Evolutionary conservation across 2,329 filamentous ascomycete genomes (phyloP).

Genomic region (Penicillium sp.): DNA sequence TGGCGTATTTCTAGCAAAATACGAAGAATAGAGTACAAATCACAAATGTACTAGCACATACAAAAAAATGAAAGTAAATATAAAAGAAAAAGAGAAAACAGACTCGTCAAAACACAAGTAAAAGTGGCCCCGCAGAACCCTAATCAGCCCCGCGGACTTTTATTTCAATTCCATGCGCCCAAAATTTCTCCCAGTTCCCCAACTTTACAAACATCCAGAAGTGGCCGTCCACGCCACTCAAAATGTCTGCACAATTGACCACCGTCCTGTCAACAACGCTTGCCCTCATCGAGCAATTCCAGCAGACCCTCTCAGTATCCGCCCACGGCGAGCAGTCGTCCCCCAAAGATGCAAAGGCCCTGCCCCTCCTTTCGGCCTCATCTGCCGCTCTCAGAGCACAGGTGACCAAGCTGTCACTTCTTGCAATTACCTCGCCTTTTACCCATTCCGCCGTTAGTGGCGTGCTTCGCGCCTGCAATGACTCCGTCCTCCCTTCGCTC

Average conservation of each 20-base stretch:
- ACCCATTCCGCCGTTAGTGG: conserved; percentile 68
- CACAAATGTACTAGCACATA: not conserved
- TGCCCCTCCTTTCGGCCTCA: conserved; percentile 66
- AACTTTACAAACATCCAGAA: conserved; percentile 1
- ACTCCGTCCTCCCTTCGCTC: conserved; percentile 67
- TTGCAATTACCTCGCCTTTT: conserved; percentile 82
- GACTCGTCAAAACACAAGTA: not conserved
- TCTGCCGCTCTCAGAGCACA: conserved; percentile 72
- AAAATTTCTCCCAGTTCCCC: conserved; percentile 24
- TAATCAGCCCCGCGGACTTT: conserved; percentile 30
- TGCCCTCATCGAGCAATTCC: conserved; percentile 39
- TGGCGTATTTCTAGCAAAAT: not conserved
- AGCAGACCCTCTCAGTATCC: conserved; percentile 31
- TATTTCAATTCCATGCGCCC: conserved; percentile 7
- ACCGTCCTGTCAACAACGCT: conserved; percentile 32
- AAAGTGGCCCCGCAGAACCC: conserved; percentile 22
- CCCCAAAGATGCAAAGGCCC: conserved; percentile 35
- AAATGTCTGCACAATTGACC: conserved; percentile 32
- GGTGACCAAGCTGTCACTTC: conserved; percentile 77
- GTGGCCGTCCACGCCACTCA: conserved; percentile 6
- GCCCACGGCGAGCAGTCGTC: conserved; percentile 10
- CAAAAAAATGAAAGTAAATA: not conserved
- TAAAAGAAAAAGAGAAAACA: not conserved
- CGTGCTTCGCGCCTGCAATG: conserved; percentile 66
- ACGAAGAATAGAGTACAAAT: not conserved